phyloP scores from a whole-genome alignment of 1,284 basidiomycete species.

The Ceratobasidium sp. region DNA sequence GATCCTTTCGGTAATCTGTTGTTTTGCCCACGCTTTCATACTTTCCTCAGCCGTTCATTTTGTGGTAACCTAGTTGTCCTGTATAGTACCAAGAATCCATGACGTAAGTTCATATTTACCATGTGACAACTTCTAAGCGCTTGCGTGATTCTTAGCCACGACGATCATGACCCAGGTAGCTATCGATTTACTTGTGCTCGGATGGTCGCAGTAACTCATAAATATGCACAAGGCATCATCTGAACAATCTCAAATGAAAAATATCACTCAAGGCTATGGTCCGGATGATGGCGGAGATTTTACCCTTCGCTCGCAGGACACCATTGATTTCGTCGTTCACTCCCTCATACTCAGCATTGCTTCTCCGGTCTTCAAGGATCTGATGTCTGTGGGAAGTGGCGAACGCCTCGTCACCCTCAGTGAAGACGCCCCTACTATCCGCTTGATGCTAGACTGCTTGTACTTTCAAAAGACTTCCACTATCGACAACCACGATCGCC shows the following conservation, averaged over 20 bases:
- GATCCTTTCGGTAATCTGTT: no score
- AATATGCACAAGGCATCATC: background rate
- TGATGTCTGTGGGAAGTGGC: slow-evolving; percentile 28
- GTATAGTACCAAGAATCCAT: no score
- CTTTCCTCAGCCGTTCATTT: no score
- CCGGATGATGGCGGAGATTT: slow-evolving; percentile 35
- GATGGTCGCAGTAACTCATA: no score
- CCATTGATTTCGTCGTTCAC: slow-evolving; percentile 16
- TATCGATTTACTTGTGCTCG: background rate
- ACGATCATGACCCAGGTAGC: slow-evolving; percentile 23
- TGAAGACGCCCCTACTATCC: slow-evolving; percentile 30
- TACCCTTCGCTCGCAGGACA: slow-evolving; percentile 30
- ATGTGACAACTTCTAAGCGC: background rate
- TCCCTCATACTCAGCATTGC: slow-evolving; percentile 23
- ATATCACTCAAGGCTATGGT: slow-evolving; percentile 24
- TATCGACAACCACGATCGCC: slow-evolving; percentile 7
- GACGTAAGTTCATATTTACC: no score
- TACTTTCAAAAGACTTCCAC: slow-evolving; percentile 1
- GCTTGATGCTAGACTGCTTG: slow-evolving; percentile 21
- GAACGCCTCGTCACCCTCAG: slow-evolving; percentile 21
- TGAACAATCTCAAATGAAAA: slow-evolving; percentile 1
- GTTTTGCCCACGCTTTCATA: no score
- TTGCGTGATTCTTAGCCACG: background rate
- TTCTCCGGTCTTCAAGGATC: slow-evolving; percentile 30
- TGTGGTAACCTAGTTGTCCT: no score